Evolutionary conservation across 2,329 filamentous ascomycete species (phyloP).

Genomic region (Mycocentrospora acerina): DNA sequence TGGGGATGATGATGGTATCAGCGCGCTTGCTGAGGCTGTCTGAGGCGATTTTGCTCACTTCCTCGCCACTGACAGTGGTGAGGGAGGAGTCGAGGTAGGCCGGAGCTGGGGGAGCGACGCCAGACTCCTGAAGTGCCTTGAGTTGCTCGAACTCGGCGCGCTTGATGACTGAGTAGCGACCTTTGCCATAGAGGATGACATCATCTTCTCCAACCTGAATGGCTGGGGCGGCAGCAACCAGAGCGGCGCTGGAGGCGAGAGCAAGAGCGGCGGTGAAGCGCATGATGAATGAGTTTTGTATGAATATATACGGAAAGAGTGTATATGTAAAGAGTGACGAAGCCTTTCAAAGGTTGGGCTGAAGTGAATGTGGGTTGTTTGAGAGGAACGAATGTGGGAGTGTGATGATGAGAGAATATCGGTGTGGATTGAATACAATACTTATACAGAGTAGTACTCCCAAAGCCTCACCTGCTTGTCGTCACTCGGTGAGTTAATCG

Average conservation of each 20-base stretch:
- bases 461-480: too few relatives aligned
- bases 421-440: too few relatives aligned
- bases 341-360: not conserved
- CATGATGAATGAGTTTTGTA: slow-evolving; percentile 21
- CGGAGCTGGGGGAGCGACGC: slow-evolving; percentile 18
- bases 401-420: too few relatives aligned
- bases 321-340: slow-evolving; percentile 4
- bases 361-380: slow-evolving; percentile 1
- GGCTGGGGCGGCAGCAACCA: slow-evolving; percentile 15
- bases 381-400: not conserved
- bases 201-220: slow-evolving; percentile 23
- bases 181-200: slow-evolving; percentile 27
- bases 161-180: slow-evolving; percentile 26
- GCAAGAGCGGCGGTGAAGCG: slow-evolving; percentile 16
- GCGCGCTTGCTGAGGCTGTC: slow-evolving; percentile 16
- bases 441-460: too few relatives aligned
- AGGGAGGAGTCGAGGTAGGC: slow-evolving; percentile 15
- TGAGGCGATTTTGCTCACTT: slow-evolving; percentile 2
- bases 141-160: slow-evolving; percentile 21
- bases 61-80: slow-evolving; percentile 9
- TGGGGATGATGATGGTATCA: slow-evolving; percentile 21
- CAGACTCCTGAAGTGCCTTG: slow-evolving; percentile 15
- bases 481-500: too few relatives aligned
- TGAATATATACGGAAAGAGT: too few relatives aligned
- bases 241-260: slow-evolving; percentile 15